Conservation (phyloP, 2,329 filamentous ascomycete species). For the Pseudogymnoascus sp. region DNA sequence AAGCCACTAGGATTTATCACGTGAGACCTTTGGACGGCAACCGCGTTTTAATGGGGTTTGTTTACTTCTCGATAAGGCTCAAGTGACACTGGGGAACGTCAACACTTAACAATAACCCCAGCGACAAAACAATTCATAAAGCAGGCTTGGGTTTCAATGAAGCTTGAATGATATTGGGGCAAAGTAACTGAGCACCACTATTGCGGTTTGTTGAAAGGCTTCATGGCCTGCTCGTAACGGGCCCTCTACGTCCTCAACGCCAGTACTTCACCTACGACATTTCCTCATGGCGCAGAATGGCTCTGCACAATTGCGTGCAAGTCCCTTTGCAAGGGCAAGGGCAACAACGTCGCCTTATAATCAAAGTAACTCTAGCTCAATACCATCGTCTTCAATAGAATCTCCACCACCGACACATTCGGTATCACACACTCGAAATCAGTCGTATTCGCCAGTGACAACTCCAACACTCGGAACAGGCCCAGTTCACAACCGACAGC, state of each 20-base stretch:
- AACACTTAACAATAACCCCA: conserved; percentile 2
- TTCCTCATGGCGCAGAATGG: conserved; percentile 37
- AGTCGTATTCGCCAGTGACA: conserved; percentile 52
- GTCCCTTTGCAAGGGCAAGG: conserved; percentile 64
- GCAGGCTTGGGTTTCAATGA: background rate
- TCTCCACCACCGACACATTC: conserved; percentile 28
- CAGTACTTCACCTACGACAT: background rate
- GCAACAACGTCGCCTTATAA: conserved; percentile 55
- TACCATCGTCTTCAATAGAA: conserved; percentile 44
- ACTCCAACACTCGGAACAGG: conserved; percentile 32
- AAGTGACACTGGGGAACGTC: background rate
- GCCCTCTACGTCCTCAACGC: background rate
- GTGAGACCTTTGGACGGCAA: conserved; percentile 6
- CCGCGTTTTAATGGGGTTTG: conserved; percentile 13
- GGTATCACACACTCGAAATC: conserved; percentile 54
- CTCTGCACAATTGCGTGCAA: conserved; percentile 64
- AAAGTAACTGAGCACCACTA: background rate
- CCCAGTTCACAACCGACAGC: conserved; percentile 28
- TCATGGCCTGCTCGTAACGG: conserved; percentile 8
- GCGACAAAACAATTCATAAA: conserved; percentile 4
- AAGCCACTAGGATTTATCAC: background rate
- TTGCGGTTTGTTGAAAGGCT: background rate
- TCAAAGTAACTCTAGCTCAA: conserved; percentile 60
- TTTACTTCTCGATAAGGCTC: conserved; percentile 12
- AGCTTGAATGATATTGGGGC: background rate